phyloP scores from a whole-genome alignment of 2,329 filamentous ascomycete species.

The Monilinia fructicola region DNA sequence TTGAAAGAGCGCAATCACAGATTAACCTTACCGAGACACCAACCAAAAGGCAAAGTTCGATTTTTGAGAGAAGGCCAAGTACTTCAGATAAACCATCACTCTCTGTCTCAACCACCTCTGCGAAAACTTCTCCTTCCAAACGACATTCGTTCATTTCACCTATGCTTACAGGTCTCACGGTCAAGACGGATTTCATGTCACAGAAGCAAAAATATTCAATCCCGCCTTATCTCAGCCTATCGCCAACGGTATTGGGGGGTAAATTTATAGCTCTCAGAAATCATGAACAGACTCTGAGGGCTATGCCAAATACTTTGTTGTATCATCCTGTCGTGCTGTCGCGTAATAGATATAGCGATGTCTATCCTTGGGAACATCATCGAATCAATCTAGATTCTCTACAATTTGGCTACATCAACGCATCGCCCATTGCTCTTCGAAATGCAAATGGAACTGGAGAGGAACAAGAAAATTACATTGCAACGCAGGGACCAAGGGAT shows the following conservation, averaged over 20 bases:
- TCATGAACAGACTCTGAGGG: constrained; percentile 21
- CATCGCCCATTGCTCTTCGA: constrained; percentile 57
- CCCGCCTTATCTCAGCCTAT: constrained; percentile 12
- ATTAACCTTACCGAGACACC: neutral
- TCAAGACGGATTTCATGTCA: constrained; percentile 14
- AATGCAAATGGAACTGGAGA: constrained; percentile 32
- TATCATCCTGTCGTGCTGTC: constrained; percentile 29
- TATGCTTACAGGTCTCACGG: constrained; percentile 4
- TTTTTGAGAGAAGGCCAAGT: constrained; percentile 14
- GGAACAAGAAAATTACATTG: constrained; percentile 34
- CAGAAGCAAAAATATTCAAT: neutral
- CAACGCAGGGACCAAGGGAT: constrained; percentile 27
- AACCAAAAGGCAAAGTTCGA: neutral
- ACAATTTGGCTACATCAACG: constrained; percentile 73
- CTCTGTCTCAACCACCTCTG: constrained; percentile 13
- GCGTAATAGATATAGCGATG: constrained; percentile 82
- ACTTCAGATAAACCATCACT: constrained; percentile 19
- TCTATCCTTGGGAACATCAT: constrained; percentile 84
- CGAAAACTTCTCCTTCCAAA: constrained; percentile 9
- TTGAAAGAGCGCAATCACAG: constrained; percentile 1
- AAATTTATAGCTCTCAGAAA: constrained; percentile 25
- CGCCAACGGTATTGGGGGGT: neutral
- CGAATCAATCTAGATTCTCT: constrained; percentile 78
- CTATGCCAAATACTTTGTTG: constrained; percentile 19
- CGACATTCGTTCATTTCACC: constrained; percentile 1